phyloP scores from a whole-genome alignment of 306 rosid genomes.

The Cucumis sativus region Cucumber_9930_V3 NC_026659.2:2294501-2295000 shows the following conservation, averaged over 20 bases:
- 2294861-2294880: slow-evolving; percentile 23
- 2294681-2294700: neutral
- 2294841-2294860: slow-evolving; percentile 39
- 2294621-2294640: slow-evolving; percentile 56
- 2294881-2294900: slow-evolving; percentile 15
- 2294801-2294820: slow-evolving; percentile 76
- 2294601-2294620: slow-evolving; percentile 58
- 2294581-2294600: slow-evolving; percentile 79
- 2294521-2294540: slow-evolving; percentile 77
- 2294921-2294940: slow-evolving; percentile 28
- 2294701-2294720: neutral
- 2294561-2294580: slow-evolving; percentile 98
- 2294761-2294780: slow-evolving; percentile 33
- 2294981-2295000: neutral
- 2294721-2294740: neutral
- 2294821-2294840: slow-evolving; percentile 88
- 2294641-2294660: slow-evolving; percentile 57
- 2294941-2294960: neutral
- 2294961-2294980: neutral
- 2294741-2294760: slow-evolving; percentile 8
- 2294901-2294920: slow-evolving; percentile 20
- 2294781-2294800: slow-evolving; percentile 77
- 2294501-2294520: slow-evolving; percentile 96
- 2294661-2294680: slow-evolving; percentile 56
- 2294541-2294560: slow-evolving; percentile 78